Conservation (phyloP, 306 rosid species). For the Quercus robur region DNA sequence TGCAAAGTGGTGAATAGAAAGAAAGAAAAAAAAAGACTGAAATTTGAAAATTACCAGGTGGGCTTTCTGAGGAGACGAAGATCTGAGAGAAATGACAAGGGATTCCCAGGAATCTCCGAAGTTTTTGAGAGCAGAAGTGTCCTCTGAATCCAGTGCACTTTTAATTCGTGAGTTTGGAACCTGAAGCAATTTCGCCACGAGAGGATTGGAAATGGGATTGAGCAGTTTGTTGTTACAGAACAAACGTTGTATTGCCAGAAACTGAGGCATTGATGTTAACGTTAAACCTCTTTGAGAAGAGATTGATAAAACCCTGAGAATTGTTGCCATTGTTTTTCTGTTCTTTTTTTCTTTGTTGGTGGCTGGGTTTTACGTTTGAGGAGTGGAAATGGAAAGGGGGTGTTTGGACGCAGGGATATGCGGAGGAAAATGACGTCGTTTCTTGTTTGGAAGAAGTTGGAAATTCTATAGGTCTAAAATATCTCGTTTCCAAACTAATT, state of each 20-base stretch:
- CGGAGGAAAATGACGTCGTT: not conserved
- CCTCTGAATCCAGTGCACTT: constrained; percentile 34
- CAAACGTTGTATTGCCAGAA: constrained; percentile 10
- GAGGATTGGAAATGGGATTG: constrained; percentile 28
- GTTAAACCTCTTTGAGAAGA: constrained; percentile 11
- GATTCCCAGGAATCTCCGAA: constrained; percentile 36
- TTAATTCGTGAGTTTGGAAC: constrained; percentile 38
- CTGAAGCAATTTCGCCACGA: constrained; percentile 33
- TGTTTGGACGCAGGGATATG: not conserved
- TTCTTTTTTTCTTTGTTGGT: not conserved
- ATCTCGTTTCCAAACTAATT: too few species aligned
- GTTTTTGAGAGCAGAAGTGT: constrained; percentile 26
- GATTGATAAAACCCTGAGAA: constrained; percentile 28
- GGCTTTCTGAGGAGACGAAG: constrained; percentile 47
- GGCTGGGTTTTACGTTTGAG: not conserved
- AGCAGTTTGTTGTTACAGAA: constrained; percentile 16
- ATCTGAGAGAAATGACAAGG: constrained; percentile 33
- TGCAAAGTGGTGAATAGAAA: not conserved
- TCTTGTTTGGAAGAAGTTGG: not conserved
- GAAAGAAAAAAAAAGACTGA: not conserved
- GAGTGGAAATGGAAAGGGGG: not conserved
- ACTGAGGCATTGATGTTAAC: not conserved
- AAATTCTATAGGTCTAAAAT: too few species aligned
- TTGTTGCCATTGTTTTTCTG: constrained; percentile 30
- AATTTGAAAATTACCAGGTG: constrained; percentile 38